Conservation (phyloP, 257 asterid species). For the Solanum verrucosum region DNA sequence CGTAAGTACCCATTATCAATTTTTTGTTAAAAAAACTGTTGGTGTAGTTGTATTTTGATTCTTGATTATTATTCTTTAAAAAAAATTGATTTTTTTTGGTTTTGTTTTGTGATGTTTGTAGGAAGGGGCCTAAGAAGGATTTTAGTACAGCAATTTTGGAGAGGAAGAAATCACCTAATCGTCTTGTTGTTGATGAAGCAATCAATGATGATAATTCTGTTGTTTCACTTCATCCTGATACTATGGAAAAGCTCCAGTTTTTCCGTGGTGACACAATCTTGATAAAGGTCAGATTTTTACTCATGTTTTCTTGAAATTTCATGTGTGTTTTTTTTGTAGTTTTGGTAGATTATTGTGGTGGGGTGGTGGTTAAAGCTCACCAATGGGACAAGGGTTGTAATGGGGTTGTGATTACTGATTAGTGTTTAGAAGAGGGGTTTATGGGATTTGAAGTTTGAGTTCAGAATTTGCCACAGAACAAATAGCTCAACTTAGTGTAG, state of each 20-base stretch:
- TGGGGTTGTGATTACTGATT: not conserved
- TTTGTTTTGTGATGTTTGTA: constrained; percentile 12
- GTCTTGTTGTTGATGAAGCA: constrained; percentile 83
- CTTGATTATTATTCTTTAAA: not conserved
- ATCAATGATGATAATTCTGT: constrained; percentile 78
- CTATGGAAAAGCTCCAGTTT: constrained; percentile 88
- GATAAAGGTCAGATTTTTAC: constrained; percentile 44
- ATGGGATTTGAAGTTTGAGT: not conserved
- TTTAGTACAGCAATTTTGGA: constrained; percentile 81
- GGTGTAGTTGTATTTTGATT: not conserved
- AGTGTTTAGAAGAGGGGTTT: not conserved
- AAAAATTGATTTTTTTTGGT: not conserved
- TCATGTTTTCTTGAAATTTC: not conserved
- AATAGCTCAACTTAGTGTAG: not conserved
- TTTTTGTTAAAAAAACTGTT: constrained; percentile 4
- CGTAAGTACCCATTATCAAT: constrained; percentile 33
- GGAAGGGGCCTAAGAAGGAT: constrained; percentile 82
- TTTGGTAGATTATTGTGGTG: not conserved
- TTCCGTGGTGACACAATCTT: constrained; percentile 86
- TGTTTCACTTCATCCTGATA: constrained; percentile 61
- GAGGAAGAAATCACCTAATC: constrained; percentile 77
- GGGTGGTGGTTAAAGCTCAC: not conserved
- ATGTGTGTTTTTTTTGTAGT: not conserved
- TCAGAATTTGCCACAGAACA: not conserved
- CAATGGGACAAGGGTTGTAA: not conserved